phyloP scores from a whole-genome alignment of 306 rosid genomes.

The Gillenia trifoliata region DNA sequence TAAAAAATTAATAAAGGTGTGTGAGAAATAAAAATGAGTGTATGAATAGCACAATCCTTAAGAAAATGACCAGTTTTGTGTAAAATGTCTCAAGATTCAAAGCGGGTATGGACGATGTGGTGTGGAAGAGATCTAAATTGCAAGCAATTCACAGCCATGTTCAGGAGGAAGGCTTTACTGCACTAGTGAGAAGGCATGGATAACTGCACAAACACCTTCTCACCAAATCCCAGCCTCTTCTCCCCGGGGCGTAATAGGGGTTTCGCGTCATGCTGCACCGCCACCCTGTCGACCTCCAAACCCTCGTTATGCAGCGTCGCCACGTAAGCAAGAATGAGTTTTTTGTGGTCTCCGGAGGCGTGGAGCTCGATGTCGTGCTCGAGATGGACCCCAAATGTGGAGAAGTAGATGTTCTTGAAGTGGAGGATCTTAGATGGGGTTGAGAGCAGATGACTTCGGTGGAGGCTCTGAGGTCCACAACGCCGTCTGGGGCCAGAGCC shows the following conservation, averaged over 20 bases:
- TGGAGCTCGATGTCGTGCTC: conserved; percentile 58
- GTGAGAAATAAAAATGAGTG: no score
- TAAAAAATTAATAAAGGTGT: no score
- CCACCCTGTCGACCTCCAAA: conserved; percentile 50
- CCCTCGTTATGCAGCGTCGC: conserved; percentile 68
- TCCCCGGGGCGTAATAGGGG: conserved; percentile 39
- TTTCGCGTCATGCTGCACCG: conserved; percentile 39
- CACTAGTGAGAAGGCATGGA: no score
- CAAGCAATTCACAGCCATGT: no score
- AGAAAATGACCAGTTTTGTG: no score
- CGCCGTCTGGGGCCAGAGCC: conserved; percentile 16
- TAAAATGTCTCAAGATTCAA: no score
- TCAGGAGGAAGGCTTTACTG: no score
- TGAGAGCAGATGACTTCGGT: conserved; percentile 84
- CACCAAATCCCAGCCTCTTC: conserved; percentile 37
- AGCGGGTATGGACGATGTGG: no score
- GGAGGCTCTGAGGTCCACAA: conserved; percentile 41
- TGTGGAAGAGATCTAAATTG: no score
- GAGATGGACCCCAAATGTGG: conserved; percentile 41
- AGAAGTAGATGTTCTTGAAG: conserved; percentile 58
- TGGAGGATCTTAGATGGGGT: conserved; percentile 64
- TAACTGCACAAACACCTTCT: conserved; percentile 44
- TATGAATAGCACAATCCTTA: no score
- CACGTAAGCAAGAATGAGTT: conserved; percentile 50
- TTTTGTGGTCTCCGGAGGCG: conserved; percentile 60